A percentile compares a stretch with the other conserved stretches of the same genome.
Evolutionary conservation across 1,284 basidiomycete species (phyloP).

Genomic region (Cryptococcus sp.): DNA sequence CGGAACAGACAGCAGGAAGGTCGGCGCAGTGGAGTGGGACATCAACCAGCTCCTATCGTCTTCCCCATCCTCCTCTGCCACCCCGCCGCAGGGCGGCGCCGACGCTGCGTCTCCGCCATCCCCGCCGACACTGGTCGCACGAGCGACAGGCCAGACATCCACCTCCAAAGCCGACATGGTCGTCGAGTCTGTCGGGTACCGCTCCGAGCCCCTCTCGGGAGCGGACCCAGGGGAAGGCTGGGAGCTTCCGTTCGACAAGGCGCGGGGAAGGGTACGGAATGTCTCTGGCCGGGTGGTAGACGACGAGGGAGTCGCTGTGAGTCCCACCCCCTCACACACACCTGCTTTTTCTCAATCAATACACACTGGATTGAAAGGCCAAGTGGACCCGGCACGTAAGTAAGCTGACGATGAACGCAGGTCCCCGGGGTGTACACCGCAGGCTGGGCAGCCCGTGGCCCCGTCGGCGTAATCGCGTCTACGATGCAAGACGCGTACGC

Average conservation of each 20-base stretch:
- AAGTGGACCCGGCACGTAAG: too few species aligned
- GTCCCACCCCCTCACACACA: conserved; percentile 13
- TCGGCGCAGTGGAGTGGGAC: conserved; percentile 40
- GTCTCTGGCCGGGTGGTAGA: conserved; percentile 46
- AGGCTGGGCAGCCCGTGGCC: conserved; percentile 91
- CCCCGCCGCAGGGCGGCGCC: conserved; percentile 4
- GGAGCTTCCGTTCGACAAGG: conserved; percentile 49
- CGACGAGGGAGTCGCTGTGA: conserved; percentile 37
- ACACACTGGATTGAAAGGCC: too few species aligned
- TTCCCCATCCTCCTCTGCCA: conserved; percentile 9
- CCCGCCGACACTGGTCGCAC: conserved; percentile 52
- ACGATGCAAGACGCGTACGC: conserved; percentile 92
- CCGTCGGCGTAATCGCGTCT: conserved; percentile 84
- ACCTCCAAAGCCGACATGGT: conserved; percentile 68
- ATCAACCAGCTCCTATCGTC: conserved; percentile 36
- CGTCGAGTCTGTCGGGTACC: conserved; percentile 84
- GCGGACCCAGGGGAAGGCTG: conserved; percentile 16
- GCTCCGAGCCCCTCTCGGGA: conserved; percentile 58
- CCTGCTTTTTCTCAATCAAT: background rate
- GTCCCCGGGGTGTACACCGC: conserved; percentile 76
- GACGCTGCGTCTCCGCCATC: conserved; percentile 16
- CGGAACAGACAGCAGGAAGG: conserved; percentile 50
- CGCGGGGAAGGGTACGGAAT: conserved; percentile 45
- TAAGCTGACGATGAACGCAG: conserved; percentile 16
- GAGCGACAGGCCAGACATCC: conserved; percentile 60